phyloP scores from a whole-genome alignment of 1,284 basidiomycete species.

The Irpex sp. region DNA sequence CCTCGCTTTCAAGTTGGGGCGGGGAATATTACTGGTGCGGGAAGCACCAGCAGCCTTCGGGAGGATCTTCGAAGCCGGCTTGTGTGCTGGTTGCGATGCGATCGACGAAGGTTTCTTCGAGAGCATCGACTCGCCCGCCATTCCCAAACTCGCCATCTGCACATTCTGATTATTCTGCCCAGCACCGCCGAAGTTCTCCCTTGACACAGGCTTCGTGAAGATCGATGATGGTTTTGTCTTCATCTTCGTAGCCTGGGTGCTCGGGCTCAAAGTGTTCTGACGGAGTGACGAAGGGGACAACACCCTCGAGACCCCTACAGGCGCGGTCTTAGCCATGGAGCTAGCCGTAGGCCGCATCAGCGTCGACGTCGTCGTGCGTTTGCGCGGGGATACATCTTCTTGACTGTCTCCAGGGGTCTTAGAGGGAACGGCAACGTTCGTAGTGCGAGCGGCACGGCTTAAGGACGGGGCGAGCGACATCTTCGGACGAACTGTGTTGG shows the following conservation, averaged over 20 bases:
- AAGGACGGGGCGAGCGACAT: no score
- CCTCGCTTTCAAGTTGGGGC: slow-evolving; percentile 26
- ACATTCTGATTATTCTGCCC: no score
- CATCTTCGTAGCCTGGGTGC: slow-evolving; percentile 27
- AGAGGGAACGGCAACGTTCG: no score
- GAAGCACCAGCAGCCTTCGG: no score
- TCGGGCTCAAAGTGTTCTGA: slow-evolving; percentile 37
- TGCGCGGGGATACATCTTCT: slow-evolving; percentile 7
- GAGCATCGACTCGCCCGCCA: slow-evolving; percentile 26
- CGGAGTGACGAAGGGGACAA: slow-evolving; percentile 26
- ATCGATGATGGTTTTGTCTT: slow-evolving; percentile 28
- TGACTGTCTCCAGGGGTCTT: no score
- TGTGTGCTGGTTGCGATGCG: no score
- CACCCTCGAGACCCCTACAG: slow-evolving; percentile 5
- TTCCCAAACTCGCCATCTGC: slow-evolving; percentile 25
- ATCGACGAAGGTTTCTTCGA: slow-evolving; percentile 34
- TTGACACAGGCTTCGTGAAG: slow-evolving; percentile 45
- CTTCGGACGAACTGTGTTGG: no score
- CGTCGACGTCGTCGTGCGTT: slow-evolving; percentile 38
- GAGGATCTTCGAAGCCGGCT: no score
- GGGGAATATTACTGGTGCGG: slow-evolving; percentile 2
- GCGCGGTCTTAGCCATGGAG: slow-evolving; percentile 59
- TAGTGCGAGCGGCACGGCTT: no score
- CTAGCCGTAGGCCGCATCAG: slow-evolving; percentile 71
- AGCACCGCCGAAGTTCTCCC: background rate